phyloP scores from a whole-genome alignment of 495 filamentous ascomycete genomes.

The Xylaria flabelliformis region DNA sequence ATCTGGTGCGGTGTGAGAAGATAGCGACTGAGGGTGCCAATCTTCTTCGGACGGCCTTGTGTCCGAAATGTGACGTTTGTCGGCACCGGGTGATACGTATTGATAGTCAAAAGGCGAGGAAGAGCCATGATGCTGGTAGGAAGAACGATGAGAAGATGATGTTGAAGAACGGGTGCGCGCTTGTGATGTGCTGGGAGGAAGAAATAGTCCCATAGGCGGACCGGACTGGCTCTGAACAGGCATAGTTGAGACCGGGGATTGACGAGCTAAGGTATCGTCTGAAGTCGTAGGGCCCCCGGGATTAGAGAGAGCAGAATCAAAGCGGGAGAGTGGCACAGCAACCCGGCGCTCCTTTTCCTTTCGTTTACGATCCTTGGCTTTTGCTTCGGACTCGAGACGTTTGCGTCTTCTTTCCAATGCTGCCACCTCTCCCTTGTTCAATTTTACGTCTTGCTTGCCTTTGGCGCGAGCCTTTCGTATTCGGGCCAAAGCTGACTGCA shows the following conservation, averaged over 20 bases:
- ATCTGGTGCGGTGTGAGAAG: conserved; percentile 33
- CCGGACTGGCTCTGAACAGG: conserved; percentile 31
- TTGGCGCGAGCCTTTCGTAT: conserved; percentile 76
- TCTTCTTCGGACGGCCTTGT: conserved; percentile 36
- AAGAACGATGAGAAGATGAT: conserved; percentile 36
- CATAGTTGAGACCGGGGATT: conserved; percentile 20
- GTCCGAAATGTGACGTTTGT: conserved; percentile 46
- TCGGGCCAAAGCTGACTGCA: conserved; percentile 74
- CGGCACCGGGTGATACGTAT: conserved; percentile 43
- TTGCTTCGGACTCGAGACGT: conserved; percentile 59
- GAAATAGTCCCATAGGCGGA: conserved; percentile 50
- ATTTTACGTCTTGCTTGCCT: conserved; percentile 76
- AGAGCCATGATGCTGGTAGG: conserved; percentile 34
- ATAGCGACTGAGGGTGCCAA: conserved; percentile 25
- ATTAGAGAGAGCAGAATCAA: conserved; percentile 35
- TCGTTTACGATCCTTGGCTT: conserved; percentile 31
- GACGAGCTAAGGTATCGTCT: conserved; percentile 30
- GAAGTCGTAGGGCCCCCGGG: conserved; percentile 27
- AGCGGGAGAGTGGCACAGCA: conserved; percentile 49
- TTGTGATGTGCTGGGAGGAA: conserved; percentile 42
- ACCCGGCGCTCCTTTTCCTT: conserved; percentile 48
- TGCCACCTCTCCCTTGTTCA: conserved; percentile 75
- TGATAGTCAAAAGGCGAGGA: conserved; percentile 53
- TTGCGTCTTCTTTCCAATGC: conserved; percentile 71
- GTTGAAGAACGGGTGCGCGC: conserved; percentile 43